phyloP scores from a whole-genome alignment of 2,329 filamentous ascomycete genomes.

The Canariomyces notabilis region DNA sequence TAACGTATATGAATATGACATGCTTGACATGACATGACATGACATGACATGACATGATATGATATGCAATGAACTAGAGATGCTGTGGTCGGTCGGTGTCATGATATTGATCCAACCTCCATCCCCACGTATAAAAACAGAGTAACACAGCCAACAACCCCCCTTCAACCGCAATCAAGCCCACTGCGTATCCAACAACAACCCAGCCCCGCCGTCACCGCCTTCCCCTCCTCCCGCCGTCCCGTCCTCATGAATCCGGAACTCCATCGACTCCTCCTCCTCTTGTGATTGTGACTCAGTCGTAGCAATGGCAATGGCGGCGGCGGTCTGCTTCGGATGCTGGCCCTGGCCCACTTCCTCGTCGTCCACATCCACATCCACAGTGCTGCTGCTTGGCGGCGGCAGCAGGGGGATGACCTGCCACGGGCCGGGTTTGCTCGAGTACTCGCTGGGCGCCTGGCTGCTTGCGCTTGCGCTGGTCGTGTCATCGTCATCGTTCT shows the following conservation, averaged over 20 bases:
- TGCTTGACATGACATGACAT: too few species aligned
- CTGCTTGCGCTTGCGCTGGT: slow-evolving; percentile 29
- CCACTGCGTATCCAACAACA: slow-evolving; percentile 14
- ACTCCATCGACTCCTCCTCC: slow-evolving; percentile 14
- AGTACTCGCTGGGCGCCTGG: slow-evolving; percentile 53
- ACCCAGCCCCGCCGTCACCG: background rate
- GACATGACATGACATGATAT: too few species aligned
- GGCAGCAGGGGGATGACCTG: slow-evolving; percentile 18
- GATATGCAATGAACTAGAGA: too few species aligned
- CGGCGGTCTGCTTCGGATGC: too few species aligned
- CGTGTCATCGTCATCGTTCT: slow-evolving; percentile 30
- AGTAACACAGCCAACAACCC: too few species aligned
- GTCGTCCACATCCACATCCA: background rate
- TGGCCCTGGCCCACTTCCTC: background rate
- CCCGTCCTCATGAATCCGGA: slow-evolving; percentile 25
- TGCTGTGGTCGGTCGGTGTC: too few species aligned
- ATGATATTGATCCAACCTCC: too few species aligned
- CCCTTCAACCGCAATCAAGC: too few species aligned
- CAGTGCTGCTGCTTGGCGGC: background rate
- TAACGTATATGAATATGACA: too few species aligned
- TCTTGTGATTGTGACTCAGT: background rate
- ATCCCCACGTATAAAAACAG: too few species aligned
- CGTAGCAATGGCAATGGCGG: too few species aligned
- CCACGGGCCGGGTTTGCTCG: slow-evolving; percentile 45
- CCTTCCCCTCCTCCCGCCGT: slow-evolving; percentile 7